Base-by-base conservation (phyloP, 2,329 filamentous ascomycete species). In the Xylariaceae sp. region DNA sequence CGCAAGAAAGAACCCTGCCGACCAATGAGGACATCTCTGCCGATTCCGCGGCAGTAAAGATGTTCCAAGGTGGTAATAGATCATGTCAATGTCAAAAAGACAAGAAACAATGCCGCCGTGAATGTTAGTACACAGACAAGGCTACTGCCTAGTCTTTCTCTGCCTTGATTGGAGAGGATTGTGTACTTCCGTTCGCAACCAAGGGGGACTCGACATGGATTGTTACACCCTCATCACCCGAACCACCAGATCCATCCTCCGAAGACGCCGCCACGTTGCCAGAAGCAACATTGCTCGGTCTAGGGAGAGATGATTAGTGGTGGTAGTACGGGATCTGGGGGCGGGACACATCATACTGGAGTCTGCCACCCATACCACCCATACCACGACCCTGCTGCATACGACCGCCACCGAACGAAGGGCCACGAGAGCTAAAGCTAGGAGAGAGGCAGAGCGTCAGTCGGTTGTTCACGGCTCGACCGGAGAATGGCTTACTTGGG, bases 151-250 rank as follows among this genome's bases (percentile, higher is more conserved):
- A 67, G 38, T 60, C 54, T 54, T 65, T 64, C 54, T 66, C 66
- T 52, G 64, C 57, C 52, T 73, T 74, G 43, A 60, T 54, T 19
- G 76, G 74, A 33, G 76, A 78, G 19, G 69, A 71, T 49, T 71
- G 64, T 50, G 68, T 65, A 55, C 68, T 72, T 49, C 66, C 66
- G 41, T 65, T 62, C 40, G 65, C 67, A 39, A 62, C 59, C 41
- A 66, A 62, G 38, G 66, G 67, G 41, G 68, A 68, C 47, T 78
- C 73, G 36, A 74, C 68, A 45, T 71, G 69, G 52, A 79, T 69
- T n/a, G 76, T 78, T 42, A 71, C 68, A 45, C 69, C 72, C 54
- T 79, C 75, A 48, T 76, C 73, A 44, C 64, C 71, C 31, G 67
- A 64, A 37, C 61, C 73, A 43, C 64, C 71, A 31, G 67, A 64